Evolutionary conservation across 2,329 filamentous ascomycete genomes (phyloP).

Genomic region (Emydomyces testavorans): DNA sequence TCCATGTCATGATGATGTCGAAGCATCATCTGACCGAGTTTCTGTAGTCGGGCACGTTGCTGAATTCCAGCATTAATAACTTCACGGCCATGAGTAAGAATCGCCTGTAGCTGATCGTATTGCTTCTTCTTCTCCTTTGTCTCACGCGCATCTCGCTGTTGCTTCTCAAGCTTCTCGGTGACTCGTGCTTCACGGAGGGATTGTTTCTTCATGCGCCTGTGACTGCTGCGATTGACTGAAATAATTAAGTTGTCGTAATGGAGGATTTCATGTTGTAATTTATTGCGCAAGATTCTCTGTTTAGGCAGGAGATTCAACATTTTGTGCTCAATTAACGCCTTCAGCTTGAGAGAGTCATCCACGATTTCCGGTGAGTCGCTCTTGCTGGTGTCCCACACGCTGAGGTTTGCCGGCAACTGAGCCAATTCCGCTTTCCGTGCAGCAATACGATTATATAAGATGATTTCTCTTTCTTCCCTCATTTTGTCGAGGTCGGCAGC

Average conservation of each 20-base stretch:
- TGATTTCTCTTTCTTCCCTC: constrained; percentile 73
- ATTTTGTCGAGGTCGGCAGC: constrained; percentile 80
- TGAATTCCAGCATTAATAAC: constrained; percentile 55
- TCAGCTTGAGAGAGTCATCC: constrained; percentile 74
- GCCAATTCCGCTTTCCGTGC: constrained; percentile 76
- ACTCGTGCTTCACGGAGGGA: constrained; percentile 89
- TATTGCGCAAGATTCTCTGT: constrained; percentile 73
- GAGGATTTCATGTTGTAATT: constrained; percentile 83
- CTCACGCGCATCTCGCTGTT: constrained; percentile 91
- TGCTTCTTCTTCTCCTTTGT: constrained; percentile 97
- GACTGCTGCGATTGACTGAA: constrained; percentile 84
- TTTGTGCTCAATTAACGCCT: constrained; percentile 92
- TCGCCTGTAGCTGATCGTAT: constrained; percentile 76
- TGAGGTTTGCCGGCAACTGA: constrained; percentile 70
- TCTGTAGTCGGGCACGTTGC: constrained; percentile 65
- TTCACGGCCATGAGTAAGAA: constrained; percentile 70
- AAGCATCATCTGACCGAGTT: constrained; percentile 81
- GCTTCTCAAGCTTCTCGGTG: constrained; percentile 97
- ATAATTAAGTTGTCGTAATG: constrained; percentile 93
- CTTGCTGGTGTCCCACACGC: constrained; percentile 67
- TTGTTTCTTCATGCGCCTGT: constrained; percentile 94
- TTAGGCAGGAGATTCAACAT: constrained; percentile 77
- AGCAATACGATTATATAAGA: constrained; percentile 81
- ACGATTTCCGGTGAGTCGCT: constrained; percentile 54
- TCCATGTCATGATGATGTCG: constrained; percentile 90